A percentile compares a stretch with the other conserved stretches of the same genome.
These are phyloP conservation scores for Polysphondylium violaceum DNA, from an alignment of 78 protist species.

Conservation along the genomic window DNA sequence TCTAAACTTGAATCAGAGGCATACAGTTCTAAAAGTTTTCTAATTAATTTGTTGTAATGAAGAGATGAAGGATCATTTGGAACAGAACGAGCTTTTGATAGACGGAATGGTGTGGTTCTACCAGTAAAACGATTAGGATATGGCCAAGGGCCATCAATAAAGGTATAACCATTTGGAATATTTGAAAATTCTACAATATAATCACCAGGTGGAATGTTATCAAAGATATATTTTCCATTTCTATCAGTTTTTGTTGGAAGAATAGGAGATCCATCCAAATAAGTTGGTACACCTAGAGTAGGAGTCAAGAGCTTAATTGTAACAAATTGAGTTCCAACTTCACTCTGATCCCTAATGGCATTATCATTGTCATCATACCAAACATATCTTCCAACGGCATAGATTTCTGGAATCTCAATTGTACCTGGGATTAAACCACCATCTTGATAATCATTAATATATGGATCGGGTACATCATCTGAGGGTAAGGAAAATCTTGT, in stretches of 20 bases:
- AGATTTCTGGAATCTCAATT: neutral
- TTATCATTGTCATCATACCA: conserved; percentile 34
- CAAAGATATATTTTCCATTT: conserved; percentile 23
- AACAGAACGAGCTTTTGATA: neutral
- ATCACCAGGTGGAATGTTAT: neutral
- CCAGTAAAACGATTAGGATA: conserved; percentile 6
- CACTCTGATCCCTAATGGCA: neutral
- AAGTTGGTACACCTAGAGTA: neutral
- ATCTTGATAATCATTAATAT: conserved; percentile 21
- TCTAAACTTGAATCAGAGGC: neutral
- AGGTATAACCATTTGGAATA: conserved; percentile 9
- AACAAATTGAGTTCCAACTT: conserved; percentile 8
- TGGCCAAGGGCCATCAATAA: conserved; percentile 1
- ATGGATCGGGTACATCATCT: conserved; percentile 19
- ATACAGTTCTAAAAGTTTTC: neutral
- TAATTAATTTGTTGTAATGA: neutral
- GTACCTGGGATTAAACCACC: conserved; percentile 29
- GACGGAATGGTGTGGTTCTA: neutral
- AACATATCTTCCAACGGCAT: conserved; percentile 50
- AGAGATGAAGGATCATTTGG: neutral
- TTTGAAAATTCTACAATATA: conserved; percentile 11
- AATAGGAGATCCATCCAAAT: conserved; percentile 8
- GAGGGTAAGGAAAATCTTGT: neutral
- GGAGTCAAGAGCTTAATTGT: neutral
- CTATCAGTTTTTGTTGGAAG: conserved; percentile 2